Evolutionary conservation across 306 rosid species (phyloP), one percentile per base, ranked within the genome.

Genomic region (Casuarina glauca): DNA sequence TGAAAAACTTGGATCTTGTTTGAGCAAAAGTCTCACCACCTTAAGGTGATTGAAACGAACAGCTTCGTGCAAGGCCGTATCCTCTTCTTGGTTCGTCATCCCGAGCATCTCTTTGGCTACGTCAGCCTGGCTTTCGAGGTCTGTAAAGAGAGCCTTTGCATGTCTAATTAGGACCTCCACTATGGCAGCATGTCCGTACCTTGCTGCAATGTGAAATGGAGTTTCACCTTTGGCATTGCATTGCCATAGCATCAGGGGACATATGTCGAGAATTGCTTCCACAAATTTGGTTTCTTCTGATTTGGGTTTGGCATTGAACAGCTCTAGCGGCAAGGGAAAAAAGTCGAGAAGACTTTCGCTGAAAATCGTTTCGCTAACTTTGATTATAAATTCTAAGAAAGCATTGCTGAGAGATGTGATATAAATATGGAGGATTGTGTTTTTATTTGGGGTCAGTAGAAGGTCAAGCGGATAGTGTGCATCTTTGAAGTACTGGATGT

Each of bases 61-160:
- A 0, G 77, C 82, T 20, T 39, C 74, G 17, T 79, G 82, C 64
- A 78, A 26, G 1, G 73, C 77, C 0, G 82, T 60, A 43, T 72
- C 43, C 0, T 43, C 41, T 0, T 72, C 42, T 0, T 71, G 7
- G 58, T 71, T 72, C 19, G 45, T 39, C 45, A 4, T 46, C 44
- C 66, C 7, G 0, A 79, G n/a, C 10, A 13, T 41, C 10, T 39
- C 2, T 6, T 38, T 2, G 32, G 32, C 1, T 26, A 26, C 32
- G 0, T 26, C 32, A 26, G 0, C 32, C 1, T 26, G 32, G 32
- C 32, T 26, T 26, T 26, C 32, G 32, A 26, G 0, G 4, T 72
- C 75, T 2, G 12, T 19, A 12, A n/a, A 16, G 46, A 0, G 46
- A 11, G 20, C 4, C 46, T 70, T 8, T 5, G 70, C 70, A 35